These are phyloP conservation scores for Mollisia scopiformis DNA, from an alignment of 2,329 filamentous ascomycete species.

Conservation along the genomic window DNA sequence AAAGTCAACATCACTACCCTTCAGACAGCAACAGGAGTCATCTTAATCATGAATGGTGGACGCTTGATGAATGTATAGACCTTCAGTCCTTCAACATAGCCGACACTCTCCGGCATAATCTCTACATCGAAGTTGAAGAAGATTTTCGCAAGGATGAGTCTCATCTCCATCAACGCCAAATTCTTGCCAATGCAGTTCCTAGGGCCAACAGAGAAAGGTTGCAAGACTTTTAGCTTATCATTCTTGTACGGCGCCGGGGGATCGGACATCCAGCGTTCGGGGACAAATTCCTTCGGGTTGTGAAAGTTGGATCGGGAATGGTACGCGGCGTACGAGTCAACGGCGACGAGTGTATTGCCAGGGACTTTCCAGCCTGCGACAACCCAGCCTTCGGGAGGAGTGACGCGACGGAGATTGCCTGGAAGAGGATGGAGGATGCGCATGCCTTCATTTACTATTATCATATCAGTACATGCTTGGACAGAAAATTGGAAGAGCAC, in stretches of 20 bases:
- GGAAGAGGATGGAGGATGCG: conserved; percentile 40
- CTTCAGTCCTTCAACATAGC: conserved; percentile 16
- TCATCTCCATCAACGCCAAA: conserved; percentile 20
- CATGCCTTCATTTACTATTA: conserved; percentile 42
- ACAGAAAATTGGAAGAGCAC: too few relatives aligned
- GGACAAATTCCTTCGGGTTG: conserved; percentile 22
- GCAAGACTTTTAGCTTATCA: conserved; percentile 35
- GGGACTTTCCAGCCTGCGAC: conserved; percentile 21
- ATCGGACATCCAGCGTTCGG: conserved; percentile 29
- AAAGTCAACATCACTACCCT: too few relatives aligned
- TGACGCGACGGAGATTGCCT: conserved; percentile 15
- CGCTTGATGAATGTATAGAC: conserved; percentile 18
- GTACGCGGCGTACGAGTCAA: conserved; percentile 35
- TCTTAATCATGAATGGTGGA: conserved; percentile 14
- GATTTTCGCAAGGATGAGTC: conserved; percentile 19
- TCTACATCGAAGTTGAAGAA: conserved; percentile 25
- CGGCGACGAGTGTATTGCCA: conserved; percentile 19
- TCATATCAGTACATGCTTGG: too few relatives aligned
- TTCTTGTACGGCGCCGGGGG: conserved; percentile 23
- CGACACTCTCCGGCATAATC: conserved; percentile 8
- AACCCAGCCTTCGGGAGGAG: conserved; percentile 13
- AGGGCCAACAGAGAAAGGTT: conserved; percentile 4
- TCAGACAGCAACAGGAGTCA: conserved; percentile 3
- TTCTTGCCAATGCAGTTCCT: conserved; percentile 18
- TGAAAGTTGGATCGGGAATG: conserved; percentile 23